These are phyloP conservation scores for Yamadazyma blattariae DNA, from an alignment of 1,139 yeast genomes.

Conservation along the genomic window DNA sequence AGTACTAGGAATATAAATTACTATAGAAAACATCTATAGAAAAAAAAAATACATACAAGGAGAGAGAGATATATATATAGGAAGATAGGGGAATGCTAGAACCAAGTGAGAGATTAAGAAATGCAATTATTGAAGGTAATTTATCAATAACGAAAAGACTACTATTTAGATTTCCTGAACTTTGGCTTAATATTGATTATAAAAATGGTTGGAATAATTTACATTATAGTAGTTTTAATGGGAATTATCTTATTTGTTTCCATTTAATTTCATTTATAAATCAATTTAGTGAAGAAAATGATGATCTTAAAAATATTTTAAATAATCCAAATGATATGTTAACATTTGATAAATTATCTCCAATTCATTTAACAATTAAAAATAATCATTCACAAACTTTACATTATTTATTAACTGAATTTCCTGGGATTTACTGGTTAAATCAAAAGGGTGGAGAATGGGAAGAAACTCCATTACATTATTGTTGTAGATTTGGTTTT, in stretches of 20 bases:
- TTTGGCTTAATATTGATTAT: conserved; percentile 72
- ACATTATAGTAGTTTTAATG: conserved; percentile 83
- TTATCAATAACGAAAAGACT: conserved; percentile 70
- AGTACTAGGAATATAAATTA: no score
- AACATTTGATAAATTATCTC: conserved; percentile 68
- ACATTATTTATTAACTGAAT: conserved; percentile 77
- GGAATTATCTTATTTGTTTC: conserved; percentile 77
- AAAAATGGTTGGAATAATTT: conserved; percentile 84
- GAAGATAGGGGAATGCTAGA: no score
- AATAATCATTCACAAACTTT: conserved; percentile 74
- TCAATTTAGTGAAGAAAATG: conserved; percentile 13
- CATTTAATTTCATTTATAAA: conserved; percentile 41
- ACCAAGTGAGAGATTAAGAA: conserved; percentile 67
- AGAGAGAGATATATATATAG: no score
- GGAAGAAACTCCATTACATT: conserved; percentile 71
- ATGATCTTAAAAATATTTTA: conserved; percentile 17
- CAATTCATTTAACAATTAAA: conserved; percentile 71
- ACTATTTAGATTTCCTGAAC: conserved; percentile 68
- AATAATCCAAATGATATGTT: conserved; percentile 28
- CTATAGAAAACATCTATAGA: no score
- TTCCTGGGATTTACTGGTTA: conserved; percentile 64
- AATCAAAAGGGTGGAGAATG: conserved; percentile 46
- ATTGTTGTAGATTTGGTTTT: conserved; percentile 65
- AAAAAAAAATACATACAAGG: no score
- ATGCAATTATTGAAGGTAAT: conserved; percentile 72